A percentile compares a stretch with the other conserved stretches of the same genome.
These are phyloP conservation scores for Orobanche coerulescens DNA, from an alignment of 257 asterid species.

Conservation along the genomic window DNA sequence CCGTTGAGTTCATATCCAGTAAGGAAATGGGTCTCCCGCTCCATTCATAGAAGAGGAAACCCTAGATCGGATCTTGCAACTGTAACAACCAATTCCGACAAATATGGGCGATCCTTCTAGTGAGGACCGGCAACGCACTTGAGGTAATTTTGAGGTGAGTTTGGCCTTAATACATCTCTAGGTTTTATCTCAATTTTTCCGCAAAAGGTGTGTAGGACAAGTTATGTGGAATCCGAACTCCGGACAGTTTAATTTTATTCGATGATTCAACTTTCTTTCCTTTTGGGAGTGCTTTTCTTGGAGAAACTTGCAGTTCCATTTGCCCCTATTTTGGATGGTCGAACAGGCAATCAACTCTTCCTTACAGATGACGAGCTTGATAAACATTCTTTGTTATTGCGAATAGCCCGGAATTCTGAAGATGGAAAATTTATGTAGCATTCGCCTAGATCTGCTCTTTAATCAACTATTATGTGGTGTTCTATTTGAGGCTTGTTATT, in stretches of 20 bases:
- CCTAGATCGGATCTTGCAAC: no score
- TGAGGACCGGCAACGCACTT: no score
- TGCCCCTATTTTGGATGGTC: constrained; percentile 67
- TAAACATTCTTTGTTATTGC: constrained; percentile 68
- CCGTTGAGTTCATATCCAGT: no score
- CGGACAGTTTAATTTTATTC: constrained; percentile 42
- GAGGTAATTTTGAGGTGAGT: no score
- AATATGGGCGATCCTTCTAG: no score
- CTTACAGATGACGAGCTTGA: constrained; percentile 68
- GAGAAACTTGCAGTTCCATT: constrained; percentile 91
- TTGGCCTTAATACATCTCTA: no score
- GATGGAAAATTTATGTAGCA: constrained; percentile 67
- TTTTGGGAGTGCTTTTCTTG: constrained; percentile 64
- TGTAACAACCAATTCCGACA: no score
- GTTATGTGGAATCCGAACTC: constrained; percentile 39
- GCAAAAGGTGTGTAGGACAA: no score
- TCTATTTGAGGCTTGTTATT: constrained; percentile 11
- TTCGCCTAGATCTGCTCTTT: constrained; percentile 11
- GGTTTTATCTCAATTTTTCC: no score
- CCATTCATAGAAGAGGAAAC: no score
- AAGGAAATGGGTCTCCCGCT: no score
- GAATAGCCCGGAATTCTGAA: constrained; percentile 74
- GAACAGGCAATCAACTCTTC: constrained; percentile 66
- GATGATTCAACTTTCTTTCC: constrained; percentile 77
- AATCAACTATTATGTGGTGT: constrained; percentile 4